Evolutionary conservation across 1,139 yeast genomes (phyloP).

Genomic region (Saccharomycopsis hybrid): DNA sequence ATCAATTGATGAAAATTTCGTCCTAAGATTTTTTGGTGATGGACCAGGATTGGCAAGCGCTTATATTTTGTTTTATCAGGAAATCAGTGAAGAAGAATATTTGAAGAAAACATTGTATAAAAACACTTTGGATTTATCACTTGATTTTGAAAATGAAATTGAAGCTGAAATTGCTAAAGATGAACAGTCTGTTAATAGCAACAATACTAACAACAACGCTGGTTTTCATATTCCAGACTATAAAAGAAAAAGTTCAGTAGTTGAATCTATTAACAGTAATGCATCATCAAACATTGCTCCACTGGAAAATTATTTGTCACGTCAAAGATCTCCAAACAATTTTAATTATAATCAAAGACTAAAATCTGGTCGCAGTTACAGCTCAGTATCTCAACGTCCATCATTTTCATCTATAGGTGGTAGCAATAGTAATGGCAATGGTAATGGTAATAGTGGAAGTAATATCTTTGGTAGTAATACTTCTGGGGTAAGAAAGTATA

Average conservation of each 20-base stretch:
- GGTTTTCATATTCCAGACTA: constrained; percentile 4
- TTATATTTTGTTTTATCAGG: constrained; percentile 74
- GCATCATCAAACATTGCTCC: background rate
- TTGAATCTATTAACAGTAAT: background rate
- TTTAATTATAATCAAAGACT: background rate
- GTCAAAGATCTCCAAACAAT: too few relatives aligned
- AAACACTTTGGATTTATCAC: constrained; percentile 7
- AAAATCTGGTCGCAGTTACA: background rate
- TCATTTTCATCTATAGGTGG: background rate
- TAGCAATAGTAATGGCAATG: background rate
- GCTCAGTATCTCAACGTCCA: background rate
- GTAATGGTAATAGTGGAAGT: too few relatives aligned
- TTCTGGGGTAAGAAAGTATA: too few relatives aligned
- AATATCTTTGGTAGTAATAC: too few relatives aligned
- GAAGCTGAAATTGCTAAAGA: constrained; percentile 1
- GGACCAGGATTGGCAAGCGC: constrained; percentile 88
- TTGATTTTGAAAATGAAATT: constrained; percentile 7
- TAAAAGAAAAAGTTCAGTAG: background rate
- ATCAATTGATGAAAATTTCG: constrained; percentile 76
- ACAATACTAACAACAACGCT: background rate
- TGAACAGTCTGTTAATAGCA: too few relatives aligned
- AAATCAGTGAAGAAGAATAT: constrained; percentile 30
- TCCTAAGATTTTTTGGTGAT: constrained; percentile 83
- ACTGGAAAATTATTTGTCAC: too few relatives aligned
- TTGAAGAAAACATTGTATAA: constrained; percentile 25